phyloP scores from a whole-genome alignment of 176 grass and related monocot species.

The Pontederia crassipes region DNA sequence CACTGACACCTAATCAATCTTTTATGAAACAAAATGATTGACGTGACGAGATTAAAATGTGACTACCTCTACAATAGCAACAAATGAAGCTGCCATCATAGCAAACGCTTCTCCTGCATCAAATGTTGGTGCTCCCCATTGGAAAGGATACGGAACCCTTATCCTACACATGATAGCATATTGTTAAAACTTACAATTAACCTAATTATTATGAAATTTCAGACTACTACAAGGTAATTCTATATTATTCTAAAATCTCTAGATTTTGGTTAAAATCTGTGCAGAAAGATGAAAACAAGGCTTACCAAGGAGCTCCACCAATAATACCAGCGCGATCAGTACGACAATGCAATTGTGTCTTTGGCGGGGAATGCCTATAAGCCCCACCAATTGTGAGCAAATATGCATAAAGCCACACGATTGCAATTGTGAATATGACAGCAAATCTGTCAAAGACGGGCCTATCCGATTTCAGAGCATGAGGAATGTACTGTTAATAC shows the following conservation, averaged over 20 bases:
- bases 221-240: too few species aligned
- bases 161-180: not conserved
- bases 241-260: too few species aligned
- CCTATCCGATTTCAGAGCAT: conserved; percentile 40
- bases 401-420: conserved; percentile 97
- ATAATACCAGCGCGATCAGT: conserved; percentile 87
- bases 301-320: conserved; percentile 78
- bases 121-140: conserved; percentile 15
- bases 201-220: too few species aligned
- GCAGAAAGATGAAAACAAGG: not conserved
- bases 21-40: too few species aligned
- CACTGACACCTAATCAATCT: too few species aligned
- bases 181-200: too few species aligned
- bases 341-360: conserved; percentile 93
- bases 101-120: conserved; percentile 17
- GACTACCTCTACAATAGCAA: conserved; percentile 7
- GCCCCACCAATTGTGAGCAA: conserved; percentile 93
- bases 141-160: conserved; percentile 16
- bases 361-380: conserved; percentile 71
- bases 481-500: conserved; percentile 66
- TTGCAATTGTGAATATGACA: conserved; percentile 82
- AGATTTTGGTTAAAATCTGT: not conserved
- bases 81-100: conserved; percentile 17
- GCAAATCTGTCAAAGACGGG: conserved; percentile 76
- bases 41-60: not conserved